These are phyloP conservation scores for Metschnikowia noctiluminum DNA, from an alignment of 805 yeast species.

Conservation along the genomic window DNA sequence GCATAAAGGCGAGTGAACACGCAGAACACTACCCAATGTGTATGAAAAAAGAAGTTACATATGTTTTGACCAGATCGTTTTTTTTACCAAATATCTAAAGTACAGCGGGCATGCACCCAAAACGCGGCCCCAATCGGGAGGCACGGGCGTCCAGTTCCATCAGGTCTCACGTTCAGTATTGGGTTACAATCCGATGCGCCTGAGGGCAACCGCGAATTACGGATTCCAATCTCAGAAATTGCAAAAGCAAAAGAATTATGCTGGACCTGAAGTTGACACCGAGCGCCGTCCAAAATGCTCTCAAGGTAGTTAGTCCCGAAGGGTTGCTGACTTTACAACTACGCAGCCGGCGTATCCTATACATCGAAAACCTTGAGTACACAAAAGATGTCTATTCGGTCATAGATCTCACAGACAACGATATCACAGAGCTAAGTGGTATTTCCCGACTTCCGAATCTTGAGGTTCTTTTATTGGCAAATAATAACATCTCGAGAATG, in stretches of 20 bases:
- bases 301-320: constrained; percentile 32
- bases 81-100: too few species aligned
- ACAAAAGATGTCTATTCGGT: constrained; percentile 40
- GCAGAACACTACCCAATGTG: too few species aligned
- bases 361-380: constrained; percentile 34
- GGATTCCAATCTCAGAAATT: not conserved
- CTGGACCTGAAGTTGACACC: constrained; percentile 36
- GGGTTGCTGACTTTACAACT: constrained; percentile 34
- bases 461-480: constrained; percentile 56
- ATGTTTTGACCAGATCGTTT: too few species aligned
- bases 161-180: too few species aligned
- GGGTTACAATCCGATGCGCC: too few species aligned
- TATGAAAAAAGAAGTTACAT: too few species aligned
- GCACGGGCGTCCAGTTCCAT: too few species aligned
- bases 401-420: constrained; percentile 76
- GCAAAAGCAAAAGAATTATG: not conserved
- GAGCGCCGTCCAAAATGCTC: constrained; percentile 28
- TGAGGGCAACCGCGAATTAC: too few species aligned
- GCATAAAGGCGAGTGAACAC: too few species aligned
- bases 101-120: too few species aligned
- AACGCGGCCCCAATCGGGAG: too few species aligned
- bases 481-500: constrained; percentile 53
- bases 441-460: constrained; percentile 44
- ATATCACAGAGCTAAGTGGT: constrained; percentile 50
- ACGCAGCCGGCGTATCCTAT: constrained; percentile 30